Percentiles rank a stretch among this genome's conserved stretches.
phyloP scores from a whole-genome alignment of 768 basidiomycete genomes.

The Rhodotorula paludigena region DNA sequence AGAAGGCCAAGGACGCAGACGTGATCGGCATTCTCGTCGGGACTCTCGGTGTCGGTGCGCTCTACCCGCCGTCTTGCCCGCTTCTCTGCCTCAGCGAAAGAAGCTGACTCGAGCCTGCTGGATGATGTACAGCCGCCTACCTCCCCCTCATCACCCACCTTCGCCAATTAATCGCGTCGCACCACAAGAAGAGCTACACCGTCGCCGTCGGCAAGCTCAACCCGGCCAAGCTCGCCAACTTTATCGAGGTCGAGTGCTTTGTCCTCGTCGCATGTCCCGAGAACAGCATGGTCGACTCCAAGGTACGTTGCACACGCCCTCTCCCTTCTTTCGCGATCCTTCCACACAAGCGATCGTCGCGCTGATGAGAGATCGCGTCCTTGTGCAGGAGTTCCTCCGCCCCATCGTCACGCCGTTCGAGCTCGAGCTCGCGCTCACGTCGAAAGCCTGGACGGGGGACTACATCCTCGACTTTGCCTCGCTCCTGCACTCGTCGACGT shows the following conservation, averaged over 20 bases:
- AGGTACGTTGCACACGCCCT: constrained; percentile 49
- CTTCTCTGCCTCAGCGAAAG: too few species aligned
- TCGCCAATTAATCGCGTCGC: constrained; percentile 61
- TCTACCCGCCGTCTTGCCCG: too few species aligned
- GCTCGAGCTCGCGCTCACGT: constrained; percentile 69
- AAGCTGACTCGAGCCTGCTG: too few species aligned
- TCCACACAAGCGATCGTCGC: neutral
- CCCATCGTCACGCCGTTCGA: constrained; percentile 95
- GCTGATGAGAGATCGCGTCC: neutral
- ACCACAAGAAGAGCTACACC: constrained; percentile 86
- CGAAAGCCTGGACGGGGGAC: constrained; percentile 65
- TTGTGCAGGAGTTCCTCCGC: constrained; percentile 70
- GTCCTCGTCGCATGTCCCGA: constrained; percentile 92
- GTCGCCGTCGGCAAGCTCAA: constrained; percentile 92
- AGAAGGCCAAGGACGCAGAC: constrained; percentile 83
- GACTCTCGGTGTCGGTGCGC: constrained; percentile 78
- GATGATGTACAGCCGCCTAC: constrained; percentile 62
- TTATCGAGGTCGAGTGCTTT: constrained; percentile 92
- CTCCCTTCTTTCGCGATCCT: neutral
- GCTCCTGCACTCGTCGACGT: constrained; percentile 36
- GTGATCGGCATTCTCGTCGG: constrained; percentile 94
- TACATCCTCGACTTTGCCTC: constrained; percentile 39
- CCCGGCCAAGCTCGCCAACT: constrained; percentile 90
- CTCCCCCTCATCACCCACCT: constrained; percentile 77
- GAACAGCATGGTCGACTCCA: constrained; percentile 71